Evolutionary conservation across 2,329 filamentous ascomycete species (phyloP).

Genomic region (Shiraia sp.): DNA sequence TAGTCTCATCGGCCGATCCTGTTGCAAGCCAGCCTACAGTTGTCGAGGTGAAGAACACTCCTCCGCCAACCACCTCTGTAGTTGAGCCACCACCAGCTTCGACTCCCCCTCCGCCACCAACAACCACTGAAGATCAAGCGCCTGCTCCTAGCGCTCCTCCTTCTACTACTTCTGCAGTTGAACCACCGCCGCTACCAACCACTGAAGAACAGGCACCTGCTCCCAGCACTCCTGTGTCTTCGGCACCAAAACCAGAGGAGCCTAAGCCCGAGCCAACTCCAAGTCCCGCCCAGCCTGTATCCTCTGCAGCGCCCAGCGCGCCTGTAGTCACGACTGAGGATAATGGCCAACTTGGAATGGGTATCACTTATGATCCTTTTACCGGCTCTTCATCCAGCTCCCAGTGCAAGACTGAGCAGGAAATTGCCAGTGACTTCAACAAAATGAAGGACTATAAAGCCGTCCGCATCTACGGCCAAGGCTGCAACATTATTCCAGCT

Average conservation of each 20-base stretch:
- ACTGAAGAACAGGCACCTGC: conserved; percentile 3
- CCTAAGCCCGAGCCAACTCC: too few species aligned
- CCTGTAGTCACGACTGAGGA: conserved; percentile 4
- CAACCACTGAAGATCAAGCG: too few species aligned
- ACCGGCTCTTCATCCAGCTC: conserved; percentile 15
- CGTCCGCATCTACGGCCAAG: conserved; percentile 78
- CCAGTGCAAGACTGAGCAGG: conserved; percentile 66
- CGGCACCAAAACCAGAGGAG: conserved; percentile 5
- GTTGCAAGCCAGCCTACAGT: conserved; percentile 12
- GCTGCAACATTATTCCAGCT: conserved; percentile 72
- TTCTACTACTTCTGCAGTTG: too few species aligned
- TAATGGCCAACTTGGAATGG: conserved; percentile 24
- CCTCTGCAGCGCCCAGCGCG: conserved; percentile 9
- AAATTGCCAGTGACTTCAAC: conserved; percentile 68
- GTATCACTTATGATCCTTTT: conserved; percentile 41
- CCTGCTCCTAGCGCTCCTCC: too few species aligned
- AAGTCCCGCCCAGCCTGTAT: conserved; percentile 5
- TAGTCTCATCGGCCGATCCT: background rate
- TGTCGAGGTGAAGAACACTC: conserved; percentile 4
- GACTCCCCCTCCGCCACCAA: too few species aligned
- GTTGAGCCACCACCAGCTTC: too few species aligned
- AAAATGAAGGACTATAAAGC: conserved; percentile 62
- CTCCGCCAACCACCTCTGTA: conserved; percentile 3
- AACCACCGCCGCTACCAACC: too few species aligned
- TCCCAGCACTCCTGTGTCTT: conserved; percentile 2